phyloP scores from a whole-genome alignment of 306 rosid genomes.

The Hylodesmum podocarpum region DNA sequence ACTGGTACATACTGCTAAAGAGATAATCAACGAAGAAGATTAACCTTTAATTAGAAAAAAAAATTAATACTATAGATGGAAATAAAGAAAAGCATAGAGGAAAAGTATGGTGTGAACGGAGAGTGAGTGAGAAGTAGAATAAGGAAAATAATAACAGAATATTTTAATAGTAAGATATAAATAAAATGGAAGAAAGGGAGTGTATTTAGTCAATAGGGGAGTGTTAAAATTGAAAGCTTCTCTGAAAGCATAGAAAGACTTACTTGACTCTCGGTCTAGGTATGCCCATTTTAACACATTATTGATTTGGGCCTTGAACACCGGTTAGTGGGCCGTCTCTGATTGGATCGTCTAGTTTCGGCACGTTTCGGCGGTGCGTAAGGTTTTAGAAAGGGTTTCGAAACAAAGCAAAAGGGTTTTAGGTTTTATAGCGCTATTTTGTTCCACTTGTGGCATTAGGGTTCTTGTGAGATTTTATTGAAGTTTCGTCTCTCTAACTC shows the following conservation, averaged over 20 bases:
- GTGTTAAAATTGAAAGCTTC: no score
- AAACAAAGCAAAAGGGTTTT: neutral
- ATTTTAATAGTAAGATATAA: no score
- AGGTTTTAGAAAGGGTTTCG: neutral
- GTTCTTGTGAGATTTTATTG: conserved; percentile 26
- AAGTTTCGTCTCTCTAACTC: neutral
- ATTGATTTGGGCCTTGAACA: neutral
- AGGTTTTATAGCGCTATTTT: neutral
- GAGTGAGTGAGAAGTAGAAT: no score
- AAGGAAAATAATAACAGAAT: no score
- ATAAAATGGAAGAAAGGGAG: no score
- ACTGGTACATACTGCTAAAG: no score
- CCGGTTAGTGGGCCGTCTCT: neutral
- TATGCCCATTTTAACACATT: neutral
- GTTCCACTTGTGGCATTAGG: conserved; percentile 10
- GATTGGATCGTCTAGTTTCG: neutral
- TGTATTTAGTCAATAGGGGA: no score
- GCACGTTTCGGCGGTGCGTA: neutral
- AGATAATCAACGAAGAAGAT: no score
- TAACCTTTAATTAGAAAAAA: no score
- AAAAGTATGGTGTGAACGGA: no score
- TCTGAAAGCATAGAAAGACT: neutral
- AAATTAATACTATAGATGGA: no score
- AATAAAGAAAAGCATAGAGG: no score
- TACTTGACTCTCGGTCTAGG: neutral